These are phyloP conservation scores for Rhizopus arrhizus DNA, from an alignment of 371 early-diverging fungal genomes.

Conservation along the genomic window DNA sequence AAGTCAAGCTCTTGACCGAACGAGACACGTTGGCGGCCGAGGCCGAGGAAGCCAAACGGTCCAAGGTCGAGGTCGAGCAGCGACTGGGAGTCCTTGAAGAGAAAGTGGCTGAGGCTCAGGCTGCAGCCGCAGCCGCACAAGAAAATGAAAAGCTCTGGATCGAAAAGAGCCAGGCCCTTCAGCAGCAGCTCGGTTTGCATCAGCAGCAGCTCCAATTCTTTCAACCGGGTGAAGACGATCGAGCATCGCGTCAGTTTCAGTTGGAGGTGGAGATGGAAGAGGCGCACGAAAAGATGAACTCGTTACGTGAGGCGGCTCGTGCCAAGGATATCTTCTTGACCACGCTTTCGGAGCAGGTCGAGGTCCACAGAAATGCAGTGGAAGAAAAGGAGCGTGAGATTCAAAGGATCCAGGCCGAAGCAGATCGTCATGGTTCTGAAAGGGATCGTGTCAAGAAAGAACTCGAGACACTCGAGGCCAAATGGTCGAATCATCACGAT, in stretches of 20 bases:
- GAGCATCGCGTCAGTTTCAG: slow-evolving; percentile 35
- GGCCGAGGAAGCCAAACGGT: slow-evolving; percentile 39
- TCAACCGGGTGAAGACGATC: slow-evolving; percentile 21
- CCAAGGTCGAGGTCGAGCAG: slow-evolving; percentile 45
- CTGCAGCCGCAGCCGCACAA: slow-evolving; percentile 41
- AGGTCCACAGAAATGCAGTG: slow-evolving; percentile 42
- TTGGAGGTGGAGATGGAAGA: slow-evolving; percentile 56
- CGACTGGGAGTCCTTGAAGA: slow-evolving; percentile 45
- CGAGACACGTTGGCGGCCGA: slow-evolving; percentile 57
- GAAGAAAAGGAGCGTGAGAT: slow-evolving; percentile 57
- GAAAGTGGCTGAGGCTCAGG: slow-evolving; percentile 51
- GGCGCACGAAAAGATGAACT: slow-evolving; percentile 52
- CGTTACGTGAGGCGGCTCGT: slow-evolving; percentile 49
- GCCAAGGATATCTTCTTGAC: slow-evolving; percentile 55
- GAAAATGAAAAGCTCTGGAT: slow-evolving; percentile 16
- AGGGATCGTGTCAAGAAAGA: slow-evolving; percentile 42
- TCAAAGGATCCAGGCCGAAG: slow-evolving; percentile 41
- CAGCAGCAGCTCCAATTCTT: slow-evolving; percentile 28
- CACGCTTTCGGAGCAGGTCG: slow-evolving; percentile 50
- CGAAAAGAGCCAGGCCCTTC: slow-evolving; percentile 12
- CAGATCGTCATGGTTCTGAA: slow-evolving; percentile 44
- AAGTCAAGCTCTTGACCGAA: slow-evolving; percentile 58
- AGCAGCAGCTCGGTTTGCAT: slow-evolving; percentile 29
- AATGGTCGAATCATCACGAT: slow-evolving; percentile 41
- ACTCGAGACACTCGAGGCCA: slow-evolving; percentile 39